Evolutionary conservation across 352 stramenopile genomes (phyloP), one percentile per base, ranked within the genome.

Genomic region (Phytopythium oedochilum): DNA sequence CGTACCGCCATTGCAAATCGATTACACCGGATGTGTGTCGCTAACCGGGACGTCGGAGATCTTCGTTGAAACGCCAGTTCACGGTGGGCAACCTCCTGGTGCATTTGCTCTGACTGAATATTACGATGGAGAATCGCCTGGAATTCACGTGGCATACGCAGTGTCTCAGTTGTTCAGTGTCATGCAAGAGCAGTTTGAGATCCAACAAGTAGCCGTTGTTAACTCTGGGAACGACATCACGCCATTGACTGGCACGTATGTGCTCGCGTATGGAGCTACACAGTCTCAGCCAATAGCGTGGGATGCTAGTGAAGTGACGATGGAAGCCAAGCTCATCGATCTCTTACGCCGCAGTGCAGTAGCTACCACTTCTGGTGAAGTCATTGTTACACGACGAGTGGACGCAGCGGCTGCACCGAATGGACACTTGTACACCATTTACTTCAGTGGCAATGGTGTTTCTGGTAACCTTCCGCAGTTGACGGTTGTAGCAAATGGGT

Each of bases 161-260:
- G 64, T 94, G 12, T 70, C 63, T 1, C 84, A 89, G 29, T 53
- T 86, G 9, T 94, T 92, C 34, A 77, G 63, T n/a, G 78, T 94
- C 7, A 68, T 83, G 61, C 69, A 70, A 26, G 80, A 92, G 47
- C 74, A 83, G 40, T 87, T 90, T 53, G 78, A 89, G 39, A 60
- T 91, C 8, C 74, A 92, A 45, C 70, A 78, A 23, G 60, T 94
- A 8, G 60, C 70, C 2, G 64, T 91, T 2, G 58, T 36, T 5
- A 89, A 91, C 55, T 53, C 64, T 2, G 29, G 51, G 2, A 81
- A 61, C 22, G 59, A 73, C 35, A 79, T 90, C 0, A 61, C 50
- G 3, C 39, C 48, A 18, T 54, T 23, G 3, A 49, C 26, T 11
- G 72, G 61, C 17, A 78, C 46, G 6, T 90, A 91, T 35, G 71